Evolutionary conservation across 805 yeast genomes (phyloP), one percentile per base, ranked within the genome.

Genomic region (Zygosaccharomyces siamensis): DNA sequence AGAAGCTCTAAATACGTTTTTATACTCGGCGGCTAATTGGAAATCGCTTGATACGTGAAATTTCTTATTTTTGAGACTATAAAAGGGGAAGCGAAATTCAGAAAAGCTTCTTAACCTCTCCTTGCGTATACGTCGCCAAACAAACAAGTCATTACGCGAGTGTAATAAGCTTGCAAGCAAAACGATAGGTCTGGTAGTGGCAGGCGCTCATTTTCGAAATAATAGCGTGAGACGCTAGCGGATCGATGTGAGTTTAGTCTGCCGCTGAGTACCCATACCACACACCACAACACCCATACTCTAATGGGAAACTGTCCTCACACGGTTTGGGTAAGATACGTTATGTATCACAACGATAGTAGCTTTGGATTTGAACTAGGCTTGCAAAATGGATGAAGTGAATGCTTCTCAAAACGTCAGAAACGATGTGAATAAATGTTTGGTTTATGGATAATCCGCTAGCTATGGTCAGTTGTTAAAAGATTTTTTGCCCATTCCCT

Each of bases 281-380:
- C 6, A 16, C 5, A 12, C 24, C 20, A 28, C 27, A 28, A 28
- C 44, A 30, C 44, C 43, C 43, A 39, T 28, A 26, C 43, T 18
- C 16, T 4, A 30, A 28, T 11, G 16, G 18, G 33, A 24, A 39
- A 11, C 44, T 41, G 44, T 37, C 21, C 37, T 33, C 37, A 20
- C 14, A 4, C 23, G 11, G 18, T 18, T 33, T 33, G 18, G 37
- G 21, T 20, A 33, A 16, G 37, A 33, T 33, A 33, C 37, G 2
- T 33, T 14, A 20, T 31, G 35, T 33, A 33, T 33, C 37, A 33
- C 37, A 33, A 33, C 20, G 31, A 32, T 12, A 7, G 24, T 31
- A 26, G 20, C 43, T 28, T 45, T 42, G 48, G 54, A 49, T 51
- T 51, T 51, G 51, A 36, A 26, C 35, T 44, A 40, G 47, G 54